A percentile compares a stretch with the other conserved stretches of the same genome.
Evolutionary conservation across 768 basidiomycete genomes (phyloP).

Genomic region (Serendipita indica): DNA sequence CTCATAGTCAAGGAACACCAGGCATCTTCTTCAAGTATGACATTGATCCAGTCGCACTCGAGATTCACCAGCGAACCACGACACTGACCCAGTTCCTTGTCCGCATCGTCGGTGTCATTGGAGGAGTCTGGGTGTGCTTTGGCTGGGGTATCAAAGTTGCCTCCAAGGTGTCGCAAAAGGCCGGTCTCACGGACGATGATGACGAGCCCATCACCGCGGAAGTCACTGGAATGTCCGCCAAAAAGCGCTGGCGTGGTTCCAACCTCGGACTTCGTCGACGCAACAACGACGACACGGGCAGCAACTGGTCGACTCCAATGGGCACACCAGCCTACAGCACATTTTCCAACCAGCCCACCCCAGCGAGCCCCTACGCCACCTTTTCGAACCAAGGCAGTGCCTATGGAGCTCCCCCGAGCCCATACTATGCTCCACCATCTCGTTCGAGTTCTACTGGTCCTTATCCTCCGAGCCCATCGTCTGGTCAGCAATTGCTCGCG

Average conservation of each 20-base stretch:
- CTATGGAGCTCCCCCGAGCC: slow-evolving; percentile 22
- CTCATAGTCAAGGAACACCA: slow-evolving; percentile 66
- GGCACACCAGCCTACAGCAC: slow-evolving; percentile 4
- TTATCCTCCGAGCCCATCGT: slow-evolving; percentile 24
- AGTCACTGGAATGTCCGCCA: slow-evolving; percentile 40
- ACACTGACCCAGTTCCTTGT: slow-evolving; percentile 69
- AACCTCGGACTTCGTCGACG: slow-evolving; percentile 43
- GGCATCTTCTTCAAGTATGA: slow-evolving; percentile 99
- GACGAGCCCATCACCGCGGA: slow-evolving; percentile 51
- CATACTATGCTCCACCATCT: slow-evolving; percentile 24
- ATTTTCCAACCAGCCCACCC: slow-evolving; percentile 1
- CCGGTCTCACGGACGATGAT: slow-evolving; percentile 37
- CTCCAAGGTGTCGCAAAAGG: slow-evolving; percentile 48
- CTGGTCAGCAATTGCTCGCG: slow-evolving; percentile 19
- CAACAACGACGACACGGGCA: slow-evolving; percentile 13
- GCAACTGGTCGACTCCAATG: slow-evolving; percentile 8
- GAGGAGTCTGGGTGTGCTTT: slow-evolving; percentile 77
- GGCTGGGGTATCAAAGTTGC: slow-evolving; percentile 54
- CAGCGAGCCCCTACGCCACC: slow-evolving; percentile 17
- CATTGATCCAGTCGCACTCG: slow-evolving; percentile 75
- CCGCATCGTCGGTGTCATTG: slow-evolving; percentile 78
- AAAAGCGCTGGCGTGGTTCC: slow-evolving; percentile 54
- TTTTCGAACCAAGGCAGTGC: slow-evolving; percentile 21
- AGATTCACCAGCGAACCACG: slow-evolving; percentile 79
- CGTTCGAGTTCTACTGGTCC: slow-evolving; percentile 19